Base-by-base conservation (phyloP, 2,329 filamentous ascomycete genomes). In the Xylaria sp. region DNA sequence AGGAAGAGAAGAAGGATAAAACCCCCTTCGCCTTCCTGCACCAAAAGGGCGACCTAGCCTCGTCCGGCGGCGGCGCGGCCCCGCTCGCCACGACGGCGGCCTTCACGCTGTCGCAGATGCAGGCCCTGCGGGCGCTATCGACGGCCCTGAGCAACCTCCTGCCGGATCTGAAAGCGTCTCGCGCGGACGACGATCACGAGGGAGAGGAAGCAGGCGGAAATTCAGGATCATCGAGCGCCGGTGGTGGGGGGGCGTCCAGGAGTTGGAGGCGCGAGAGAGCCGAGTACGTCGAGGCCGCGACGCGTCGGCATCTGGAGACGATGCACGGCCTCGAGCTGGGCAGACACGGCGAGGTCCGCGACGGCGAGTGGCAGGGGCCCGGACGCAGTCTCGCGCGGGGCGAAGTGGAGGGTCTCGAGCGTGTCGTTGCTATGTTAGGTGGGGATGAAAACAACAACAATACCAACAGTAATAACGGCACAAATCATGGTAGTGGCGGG, bases 71-170 rank as follows among this genome's bases (percentile, higher is more conserved):
- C 65, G 81, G 84, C 13, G 80, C 85, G 3, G 25, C 83, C 4
- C 87, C 91, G 12, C 84, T 94, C 34, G 87, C 88, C 12, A 93
- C 92, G 3, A 93, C 92, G 20, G 88, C 92, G 0, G 87, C 89
- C 18, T 97, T 98, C 79, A 90, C 93, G 0, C 85, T 97, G 23
- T 92, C 91, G 1, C 95, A 98, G 78, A 84, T 98, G 23, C 93
- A 94, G 34, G 89, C 93, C 0, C 84, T 99, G 55, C 90, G 92
- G 67, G 83, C 89, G 8, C 84, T 97, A 25, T 88, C 86, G 2
- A 78, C 80, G 3, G 84, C 84, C 8, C 83, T 97, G 58, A 84
- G 88, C 10, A 86, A 87, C 13, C 83, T 97, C 44, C 84, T 90
- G 70, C 89, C 92, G 0, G 89, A 91, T 68, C 82, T 97, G 2